phyloP scores from a whole-genome alignment of 768 basidiomycete species.

The Psilocybe tampanensis region DNA sequence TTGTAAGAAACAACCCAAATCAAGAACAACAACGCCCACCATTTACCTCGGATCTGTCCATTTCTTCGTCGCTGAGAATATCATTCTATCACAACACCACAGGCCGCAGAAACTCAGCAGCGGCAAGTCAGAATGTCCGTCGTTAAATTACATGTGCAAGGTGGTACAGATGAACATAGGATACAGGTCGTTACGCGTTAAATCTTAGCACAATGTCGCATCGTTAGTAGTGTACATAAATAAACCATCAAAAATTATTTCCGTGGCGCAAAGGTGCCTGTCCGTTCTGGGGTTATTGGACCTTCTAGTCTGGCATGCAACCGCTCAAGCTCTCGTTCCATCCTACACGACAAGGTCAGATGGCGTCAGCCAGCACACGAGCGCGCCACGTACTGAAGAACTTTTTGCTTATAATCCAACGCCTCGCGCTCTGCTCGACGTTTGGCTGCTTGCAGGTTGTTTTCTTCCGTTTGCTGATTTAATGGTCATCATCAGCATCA shows the following conservation, averaged over 20 bases:
- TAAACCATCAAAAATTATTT: conserved; percentile 8
- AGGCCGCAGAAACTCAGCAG: neutral
- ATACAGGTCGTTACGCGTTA: neutral
- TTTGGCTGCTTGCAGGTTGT: conserved; percentile 67
- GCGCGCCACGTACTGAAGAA: conserved; percentile 65
- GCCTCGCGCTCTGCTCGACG: conserved; percentile 79
- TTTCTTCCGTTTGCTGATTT: conserved; percentile 68
- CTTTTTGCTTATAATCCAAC: conserved; percentile 70
- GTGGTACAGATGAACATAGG: conserved; percentile 6
- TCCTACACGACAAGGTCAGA: conserved; percentile 12
- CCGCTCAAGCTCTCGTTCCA: conserved; percentile 30
- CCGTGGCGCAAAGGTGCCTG: conserved; percentile 11
- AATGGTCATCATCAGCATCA: conserved; percentile 1
- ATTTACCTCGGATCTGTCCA: neutral
- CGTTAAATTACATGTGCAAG: conserved; percentile 3
- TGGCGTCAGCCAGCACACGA: neutral
- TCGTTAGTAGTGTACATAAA: conserved; percentile 9
- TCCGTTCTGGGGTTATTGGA: conserved; percentile 16
- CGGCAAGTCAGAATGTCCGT: neutral
- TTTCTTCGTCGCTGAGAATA: neutral
- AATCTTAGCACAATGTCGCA: neutral
- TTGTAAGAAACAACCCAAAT: conserved; percentile 10
- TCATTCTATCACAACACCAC: no score
- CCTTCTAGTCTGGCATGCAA: conserved; percentile 26
- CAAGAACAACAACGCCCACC: conserved; percentile 4